Evolutionary conservation across 495 filamentous ascomycete genomes (phyloP), one percentile per base, ranked within the genome.

Genomic region (Glarea lozoyensis): DNA sequence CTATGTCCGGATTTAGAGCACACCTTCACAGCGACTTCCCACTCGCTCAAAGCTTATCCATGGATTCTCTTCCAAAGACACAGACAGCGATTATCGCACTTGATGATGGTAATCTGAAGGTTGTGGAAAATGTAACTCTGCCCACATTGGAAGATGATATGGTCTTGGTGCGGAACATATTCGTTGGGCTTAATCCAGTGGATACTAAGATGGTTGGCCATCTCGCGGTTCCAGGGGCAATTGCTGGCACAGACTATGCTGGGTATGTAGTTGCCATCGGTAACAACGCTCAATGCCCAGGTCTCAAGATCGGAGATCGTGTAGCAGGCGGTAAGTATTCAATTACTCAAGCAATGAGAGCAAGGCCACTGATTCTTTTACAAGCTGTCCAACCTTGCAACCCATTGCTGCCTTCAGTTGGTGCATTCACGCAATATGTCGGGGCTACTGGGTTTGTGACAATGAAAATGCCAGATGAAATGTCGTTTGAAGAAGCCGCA

Each of bases 341-440:
- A n/a, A n/a, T n/a, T n/a, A n/a, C n/a, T n/a, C n/a, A n/a, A n/a
- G n/a, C n/a, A n/a, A n/a, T n/a, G n/a, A n/a, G n/a, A n/a, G n/a
- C n/a, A n/a, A n/a, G n/a, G n/a, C n/a, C n/a, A n/a, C n/a, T n/a
- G n/a, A n/a, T n/a, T n/a, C n/a, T n/a, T n/a, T n/a, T n/a, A n/a
- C n/a, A n/a, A n/a, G n/a, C n/a, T n/a, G n/a, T n/a, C n/a, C n/a
- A n/a, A n/a, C n/a, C n/a, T n/a, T n/a, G n/a, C n/a, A n/a, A n/a
- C n/a, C n/a, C n/a, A n/a, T n/a, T n/a, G n/a, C n/a, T n/a, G 35
- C 63, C 57, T 7, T 59, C 63, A 10, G 57, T 62, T 23, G 76
- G 76, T 2, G 49, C 64, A 0, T 79, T 78, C 47, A 71, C 63
- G 2, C 62, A 75, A 37, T 73, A 74, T 42, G 57, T 67, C 7